These are phyloP conservation scores for Gossypium longicalyx DNA, from an alignment of 345 rosid genomes.

Conservation along the genomic window DNA sequence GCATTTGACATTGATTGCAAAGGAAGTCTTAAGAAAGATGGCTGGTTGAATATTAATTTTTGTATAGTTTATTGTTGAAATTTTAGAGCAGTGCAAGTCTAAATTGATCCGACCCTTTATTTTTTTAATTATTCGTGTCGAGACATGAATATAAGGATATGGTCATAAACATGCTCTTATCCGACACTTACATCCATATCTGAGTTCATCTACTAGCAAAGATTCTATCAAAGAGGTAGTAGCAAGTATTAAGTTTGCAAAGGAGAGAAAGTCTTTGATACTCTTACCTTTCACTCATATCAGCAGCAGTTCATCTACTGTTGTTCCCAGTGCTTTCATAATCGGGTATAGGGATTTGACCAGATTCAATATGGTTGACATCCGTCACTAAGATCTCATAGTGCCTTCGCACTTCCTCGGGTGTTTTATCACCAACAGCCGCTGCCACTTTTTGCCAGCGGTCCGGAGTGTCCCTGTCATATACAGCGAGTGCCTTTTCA, in stretches of 20 bases:
- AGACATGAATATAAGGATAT: background rate
- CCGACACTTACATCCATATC: too few relatives aligned
- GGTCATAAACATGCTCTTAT: background rate
- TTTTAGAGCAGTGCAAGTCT: background rate
- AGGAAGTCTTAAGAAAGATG: background rate
- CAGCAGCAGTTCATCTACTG: constrained; percentile 31
- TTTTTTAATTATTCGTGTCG: background rate
- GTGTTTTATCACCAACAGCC: constrained; percentile 73
- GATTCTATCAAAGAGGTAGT: background rate
- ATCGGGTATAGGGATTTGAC: constrained; percentile 61
- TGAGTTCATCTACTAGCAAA: background rate
- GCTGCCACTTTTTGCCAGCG: constrained; percentile 90
- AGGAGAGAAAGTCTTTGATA: background rate
- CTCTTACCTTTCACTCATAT: background rate
- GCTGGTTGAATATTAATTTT: background rate
- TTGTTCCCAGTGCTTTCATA: constrained; percentile 38
- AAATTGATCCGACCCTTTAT: background rate
- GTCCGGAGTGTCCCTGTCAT: constrained; percentile 82
- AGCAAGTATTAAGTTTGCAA: too few relatives aligned
- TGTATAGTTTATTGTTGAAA: background rate
- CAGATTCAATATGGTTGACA: constrained; percentile 62
- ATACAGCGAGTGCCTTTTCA: constrained; percentile 77
- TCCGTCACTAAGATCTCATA: constrained; percentile 78
- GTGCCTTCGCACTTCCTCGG: constrained; percentile 72
- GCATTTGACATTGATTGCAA: constrained; percentile 8